These are phyloP conservation scores for Kodamaea laetipori DNA, from an alignment of 805 yeast species.

Conservation along the genomic window DNA sequence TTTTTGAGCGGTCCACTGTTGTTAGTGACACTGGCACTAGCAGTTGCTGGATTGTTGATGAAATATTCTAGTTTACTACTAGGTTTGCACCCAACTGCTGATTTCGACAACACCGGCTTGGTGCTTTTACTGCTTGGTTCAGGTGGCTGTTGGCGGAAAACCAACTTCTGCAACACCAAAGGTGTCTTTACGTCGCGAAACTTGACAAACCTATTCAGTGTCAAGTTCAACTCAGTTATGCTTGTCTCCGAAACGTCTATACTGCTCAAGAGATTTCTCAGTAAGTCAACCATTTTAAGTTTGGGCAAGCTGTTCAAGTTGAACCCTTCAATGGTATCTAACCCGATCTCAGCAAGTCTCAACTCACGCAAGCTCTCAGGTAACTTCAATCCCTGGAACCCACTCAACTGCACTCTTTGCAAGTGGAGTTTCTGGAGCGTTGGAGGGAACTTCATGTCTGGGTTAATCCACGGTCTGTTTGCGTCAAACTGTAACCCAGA, in stretches of 20 bases:
- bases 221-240: slow-evolving; percentile 3
- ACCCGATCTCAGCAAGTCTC: not conserved
- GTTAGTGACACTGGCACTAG: not conserved
- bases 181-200: slow-evolving; percentile 8
- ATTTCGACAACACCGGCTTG: not conserved
- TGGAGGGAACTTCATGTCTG: not conserved
- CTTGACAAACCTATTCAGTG: slow-evolving; percentile 4
- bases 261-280: slow-evolving; percentile 3
- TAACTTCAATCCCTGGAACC: slow-evolving; percentile 1
- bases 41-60: not conserved
- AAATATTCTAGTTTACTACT: not conserved
- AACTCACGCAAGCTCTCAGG: slow-evolving; percentile 1
- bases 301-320: slow-evolving; percentile 2
- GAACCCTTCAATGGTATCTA: slow-evolving; percentile 1
- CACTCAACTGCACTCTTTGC: slow-evolving; percentile 5
- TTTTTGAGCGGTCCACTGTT: slow-evolving; percentile 5
- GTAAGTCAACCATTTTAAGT: slow-evolving; percentile 3
- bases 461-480: slow-evolving; percentile 10
- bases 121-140: not conserved
- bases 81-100: not conserved
- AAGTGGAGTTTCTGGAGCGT: slow-evolving; percentile 3
- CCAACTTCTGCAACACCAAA: not conserved
- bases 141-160: slow-evolving; percentile 3
- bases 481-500: slow-evolving; percentile 4
- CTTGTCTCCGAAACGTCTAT: slow-evolving; percentile 5